Evolutionary conservation across 2,329 filamentous ascomycete species (phyloP), one percentile per base, ranked within the genome.

Genomic region (Aspergillus versicolor): DNA sequence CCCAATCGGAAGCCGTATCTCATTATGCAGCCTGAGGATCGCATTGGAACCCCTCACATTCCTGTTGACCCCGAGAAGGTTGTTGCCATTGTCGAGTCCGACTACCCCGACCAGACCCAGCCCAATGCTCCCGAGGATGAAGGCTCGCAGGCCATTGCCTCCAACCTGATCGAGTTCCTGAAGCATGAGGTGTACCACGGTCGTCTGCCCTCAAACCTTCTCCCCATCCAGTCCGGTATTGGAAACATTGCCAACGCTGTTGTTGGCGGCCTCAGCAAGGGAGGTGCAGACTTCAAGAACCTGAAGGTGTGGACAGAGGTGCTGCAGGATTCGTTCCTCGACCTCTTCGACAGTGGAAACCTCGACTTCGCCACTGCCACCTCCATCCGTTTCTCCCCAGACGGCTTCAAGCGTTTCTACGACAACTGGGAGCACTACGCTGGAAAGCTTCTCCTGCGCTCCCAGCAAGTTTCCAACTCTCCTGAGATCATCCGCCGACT

Each of bases 181-280:
- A 88, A 94, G 78, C 89, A 95, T 75, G 91, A 96, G 75, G 92
- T 96, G 52, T 77, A 79, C 27, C 87, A 88, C 62, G 91, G 88
- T 61, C 87, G 91, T 40, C 83, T 96, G 51, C 91, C 91, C 2
- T 75, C 83, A 65, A 91, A 86, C 69, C 84, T 96, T 2, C 81
- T 94, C 1, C 91, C 91, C 2, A 82, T 95, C 17, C 91, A 96
- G 75, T 92, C 89, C 11, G 91, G 91, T 44, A 96, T 96, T 65
- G 91, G 92, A 62, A 96, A 96, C 79, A 95, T 96, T 56, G 91
- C 91, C 75, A 96, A 96, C 74, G 91, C 91, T 38, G 92, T 96
- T 61, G 86, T 96, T 58, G 91, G 91, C 59, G 92, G 91, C 13
- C 84, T 96, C 55, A 84, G 87, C 63, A 84, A 88, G 57, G 82